Conservation (phyloP, 1,284 basidiomycete genomes). For the Fomes fomentarius region DNA sequence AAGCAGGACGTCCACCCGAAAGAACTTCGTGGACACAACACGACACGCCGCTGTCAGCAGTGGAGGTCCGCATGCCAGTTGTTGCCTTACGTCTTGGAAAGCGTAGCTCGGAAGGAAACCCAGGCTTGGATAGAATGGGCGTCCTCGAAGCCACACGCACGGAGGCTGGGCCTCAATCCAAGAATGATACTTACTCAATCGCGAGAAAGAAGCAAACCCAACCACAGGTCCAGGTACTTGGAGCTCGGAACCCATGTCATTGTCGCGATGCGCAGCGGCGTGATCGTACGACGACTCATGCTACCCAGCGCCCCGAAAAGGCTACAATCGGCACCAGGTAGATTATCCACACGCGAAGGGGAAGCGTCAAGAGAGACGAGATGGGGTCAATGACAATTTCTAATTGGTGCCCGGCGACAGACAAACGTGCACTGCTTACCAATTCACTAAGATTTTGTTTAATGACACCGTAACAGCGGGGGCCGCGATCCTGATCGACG, state of each 20-base stretch:
- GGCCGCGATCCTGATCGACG: not conserved
- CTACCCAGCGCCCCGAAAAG: not conserved
- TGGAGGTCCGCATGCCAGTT: too few relatives aligned
- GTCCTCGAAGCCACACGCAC: too few relatives aligned
- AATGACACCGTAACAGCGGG: not conserved
- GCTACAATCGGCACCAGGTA: not conserved
- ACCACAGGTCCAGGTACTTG: too few relatives aligned
- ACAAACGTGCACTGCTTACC: too few relatives aligned
- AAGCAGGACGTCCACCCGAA: not conserved
- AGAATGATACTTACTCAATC: too few relatives aligned
- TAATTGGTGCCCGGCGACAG: too few relatives aligned
- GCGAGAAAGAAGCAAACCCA: too few relatives aligned
- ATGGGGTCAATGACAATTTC: too few relatives aligned
- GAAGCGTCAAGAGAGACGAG: not conserved
- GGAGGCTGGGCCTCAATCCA: too few relatives aligned
- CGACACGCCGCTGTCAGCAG: too few relatives aligned
- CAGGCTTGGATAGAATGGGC: not conserved
- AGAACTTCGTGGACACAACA: not conserved
- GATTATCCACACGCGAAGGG: not conserved
- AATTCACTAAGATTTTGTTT: not conserved
- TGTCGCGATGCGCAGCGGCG: not conserved
- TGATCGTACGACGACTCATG: conserved; percentile 6
- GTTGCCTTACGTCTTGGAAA: too few relatives aligned
- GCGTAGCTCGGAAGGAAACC: not conserved
- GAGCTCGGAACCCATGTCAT: too few relatives aligned